Base-by-base conservation (phyloP, 352 stramenopile genomes). In the Phytophthora sojae region DNA sequence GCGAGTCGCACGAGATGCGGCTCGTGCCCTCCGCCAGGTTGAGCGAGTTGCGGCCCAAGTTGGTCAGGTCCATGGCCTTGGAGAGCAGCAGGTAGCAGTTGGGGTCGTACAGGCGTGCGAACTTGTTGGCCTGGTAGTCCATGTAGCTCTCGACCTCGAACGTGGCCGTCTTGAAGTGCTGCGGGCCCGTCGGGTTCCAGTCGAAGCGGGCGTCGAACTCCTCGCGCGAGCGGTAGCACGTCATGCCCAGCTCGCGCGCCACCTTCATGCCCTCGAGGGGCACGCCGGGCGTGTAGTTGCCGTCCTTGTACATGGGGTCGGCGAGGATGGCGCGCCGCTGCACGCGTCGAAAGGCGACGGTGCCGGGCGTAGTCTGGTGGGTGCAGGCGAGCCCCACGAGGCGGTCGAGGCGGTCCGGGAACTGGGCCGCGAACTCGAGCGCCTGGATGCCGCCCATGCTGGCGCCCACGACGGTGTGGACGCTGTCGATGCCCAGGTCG, bases 101-200 rank as follows among this genome's bases (percentile, higher is more conserved):
- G 39, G 39, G 39, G 39, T 47, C 39, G 15, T 19, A 47, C 39
- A 47, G 39, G 14, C 39, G 39, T 4, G 39, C 39, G 39, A 47
- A 47, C 39, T 47, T 47, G 39, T 21, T 47, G 39, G 39, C 39
- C 17, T 47, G 39, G 39, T 47, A 47, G 39, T 47, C 39, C 39
- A 47, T 47, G 39, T 47, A 47, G 39, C 39, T 47, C 39, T 47
- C 39, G 39, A 47, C 39, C 39, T 47, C 39, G 39, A 47, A 47
- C 14, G 39, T 47, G 12, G 39, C 39, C 39, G 39, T 47, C 39
- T 47, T 47, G 39, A 47, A 47, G 39, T 47, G 39, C 39, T 19
- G 4, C 3, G 39, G 39, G 14, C 39, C 39, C 17, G 39, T 47
- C 39, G 39, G 39, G 39, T 47, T 47, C 39, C 39, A 47, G 39